A percentile compares a stretch with the other conserved stretches of the same genome.
Conservation (phyloP, 768 basidiomycete genomes). For the Xerocomellus chrysenteron region DNA sequence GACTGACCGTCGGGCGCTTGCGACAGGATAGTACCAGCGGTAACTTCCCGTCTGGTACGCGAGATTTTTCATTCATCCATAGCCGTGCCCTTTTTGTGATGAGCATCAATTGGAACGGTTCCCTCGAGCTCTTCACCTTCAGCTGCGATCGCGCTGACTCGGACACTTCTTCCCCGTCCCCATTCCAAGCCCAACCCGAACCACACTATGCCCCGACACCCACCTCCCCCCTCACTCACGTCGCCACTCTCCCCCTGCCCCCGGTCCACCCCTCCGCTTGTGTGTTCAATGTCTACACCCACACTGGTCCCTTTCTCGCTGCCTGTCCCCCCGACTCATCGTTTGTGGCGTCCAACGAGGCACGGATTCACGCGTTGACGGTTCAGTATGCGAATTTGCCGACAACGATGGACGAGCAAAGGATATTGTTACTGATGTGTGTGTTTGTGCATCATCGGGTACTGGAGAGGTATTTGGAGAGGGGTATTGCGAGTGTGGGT, state of each 20-base stretch:
- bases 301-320: constrained; percentile 36
- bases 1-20: not conserved
- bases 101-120: constrained; percentile 30
- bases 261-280: constrained; percentile 1
- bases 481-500: not conserved
- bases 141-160: constrained; percentile 4
- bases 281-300: constrained; percentile 25
- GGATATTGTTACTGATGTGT: constrained; percentile 17
- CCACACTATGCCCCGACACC: too few relatives aligned
- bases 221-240: constrained; percentile 14
- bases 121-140: constrained; percentile 46
- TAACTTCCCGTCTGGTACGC: constrained; percentile 28
- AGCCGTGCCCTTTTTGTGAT: constrained; percentile 45
- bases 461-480: constrained; percentile 22
- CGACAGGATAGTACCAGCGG: constrained; percentile 29
- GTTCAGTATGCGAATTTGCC: constrained; percentile 21
- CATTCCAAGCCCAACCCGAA: not conserved
- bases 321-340: constrained; percentile 19
- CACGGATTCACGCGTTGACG: constrained; percentile 22
- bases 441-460: constrained; percentile 35
- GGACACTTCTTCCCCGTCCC: not conserved
- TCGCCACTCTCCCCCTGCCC: constrained; percentile 19
- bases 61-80: constrained; percentile 50
- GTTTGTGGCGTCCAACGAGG: constrained; percentile 29
- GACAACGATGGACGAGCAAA: not conserved